Percentiles rank a stretch among this genome's conserved stretches.
phyloP scores from a whole-genome alignment of 176 grass and related monocot genomes.

The Olyra latifolia region DNA sequence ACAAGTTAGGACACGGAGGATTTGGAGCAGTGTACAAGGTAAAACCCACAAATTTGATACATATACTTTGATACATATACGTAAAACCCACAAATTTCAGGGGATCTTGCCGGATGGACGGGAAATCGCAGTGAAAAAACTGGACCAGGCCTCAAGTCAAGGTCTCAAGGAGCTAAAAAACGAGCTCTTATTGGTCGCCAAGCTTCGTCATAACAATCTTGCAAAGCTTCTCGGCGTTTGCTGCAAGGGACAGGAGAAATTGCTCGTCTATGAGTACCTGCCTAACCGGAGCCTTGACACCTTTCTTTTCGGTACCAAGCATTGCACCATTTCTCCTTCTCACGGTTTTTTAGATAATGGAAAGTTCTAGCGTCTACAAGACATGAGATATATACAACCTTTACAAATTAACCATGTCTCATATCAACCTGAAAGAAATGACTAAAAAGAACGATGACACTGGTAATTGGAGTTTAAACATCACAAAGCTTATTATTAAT shows the following conservation, averaged over 20 bases:
- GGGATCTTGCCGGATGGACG: slow-evolving; percentile 28
- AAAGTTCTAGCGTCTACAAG: too few relatives aligned
- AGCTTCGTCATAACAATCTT: slow-evolving; percentile 55
- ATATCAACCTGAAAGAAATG: too few relatives aligned
- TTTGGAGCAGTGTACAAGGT: slow-evolving; percentile 65
- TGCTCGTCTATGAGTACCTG: slow-evolving; percentile 48
- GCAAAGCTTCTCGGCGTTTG: slow-evolving; percentile 42
- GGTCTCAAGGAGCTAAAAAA: slow-evolving; percentile 41
- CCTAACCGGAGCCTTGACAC: slow-evolving; percentile 46
- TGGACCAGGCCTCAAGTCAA: slow-evolving; percentile 34
- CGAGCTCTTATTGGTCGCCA: slow-evolving; percentile 50
- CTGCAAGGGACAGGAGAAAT: slow-evolving; percentile 33
- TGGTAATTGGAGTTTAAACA: too few relatives aligned
- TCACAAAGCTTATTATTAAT: too few relatives aligned
- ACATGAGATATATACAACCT: too few relatives aligned
- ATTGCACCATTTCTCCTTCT: too few relatives aligned
- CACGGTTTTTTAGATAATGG: too few relatives aligned
- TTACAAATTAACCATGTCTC: too few relatives aligned
- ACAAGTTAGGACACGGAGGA: slow-evolving; percentile 69
- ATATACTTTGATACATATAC: too few relatives aligned
- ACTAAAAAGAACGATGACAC: too few relatives aligned
- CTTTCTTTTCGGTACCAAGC: slow-evolving; percentile 39
- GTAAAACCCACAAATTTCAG: slow-evolving; percentile 11
- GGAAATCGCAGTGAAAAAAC: slow-evolving; percentile 38
- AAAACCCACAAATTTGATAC: too few relatives aligned